Base-by-base conservation (phyloP, 1,284 basidiomycete genomes). In the Sporisorium sorghi region DNA sequence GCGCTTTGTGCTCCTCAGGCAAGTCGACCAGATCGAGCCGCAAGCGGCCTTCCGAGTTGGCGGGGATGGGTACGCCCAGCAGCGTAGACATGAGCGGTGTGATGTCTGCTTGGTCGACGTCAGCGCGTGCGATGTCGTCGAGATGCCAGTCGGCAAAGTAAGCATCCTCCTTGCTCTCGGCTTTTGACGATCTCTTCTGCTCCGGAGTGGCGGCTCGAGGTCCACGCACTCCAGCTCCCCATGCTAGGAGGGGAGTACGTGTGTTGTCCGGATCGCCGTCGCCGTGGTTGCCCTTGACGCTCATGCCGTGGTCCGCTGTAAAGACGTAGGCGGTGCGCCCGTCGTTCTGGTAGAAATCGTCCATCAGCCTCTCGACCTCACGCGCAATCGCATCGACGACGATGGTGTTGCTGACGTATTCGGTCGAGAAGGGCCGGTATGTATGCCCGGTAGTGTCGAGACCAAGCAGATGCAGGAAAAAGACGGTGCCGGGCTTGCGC, bases 271-370 rank as follows among this genome's bases (percentile, higher is more conserved):
- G 93, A 76, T 94, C 90, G 30, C 93, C 93, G 77, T 95, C 93
- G 3, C 93, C 93, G 70, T 95, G 93, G 79, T 94, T 95, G 26
- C 93, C 93, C 60, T 93, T 91, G 44, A 88, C 89, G 9, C 91
- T 92, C 93, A 95, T 95, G 6, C 93, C 93, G 81, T 95, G 93
- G 82, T 95, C 93, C 0, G 93, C 92, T 4, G 92, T 94, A 82
- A 95, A 94, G 42, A 95, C 85, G 78, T 88, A 95, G 40, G 89
- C 90, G 0, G 93, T 94, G 54, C 90, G 88, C 6, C 69, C 73
- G 28, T 83, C 80, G 24, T 89, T 85, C 60, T 91, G 90, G 40
- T 85, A 84, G 79, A 90, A 94, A 3, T 89, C 87, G 1, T 85
- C 83, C 33, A 94, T 85, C 12, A 92, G 85, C 39, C 85, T 77